Base-by-base conservation (phyloP, 2,329 filamentous ascomycete species). In the Aspergillus fischeri region DNA sequence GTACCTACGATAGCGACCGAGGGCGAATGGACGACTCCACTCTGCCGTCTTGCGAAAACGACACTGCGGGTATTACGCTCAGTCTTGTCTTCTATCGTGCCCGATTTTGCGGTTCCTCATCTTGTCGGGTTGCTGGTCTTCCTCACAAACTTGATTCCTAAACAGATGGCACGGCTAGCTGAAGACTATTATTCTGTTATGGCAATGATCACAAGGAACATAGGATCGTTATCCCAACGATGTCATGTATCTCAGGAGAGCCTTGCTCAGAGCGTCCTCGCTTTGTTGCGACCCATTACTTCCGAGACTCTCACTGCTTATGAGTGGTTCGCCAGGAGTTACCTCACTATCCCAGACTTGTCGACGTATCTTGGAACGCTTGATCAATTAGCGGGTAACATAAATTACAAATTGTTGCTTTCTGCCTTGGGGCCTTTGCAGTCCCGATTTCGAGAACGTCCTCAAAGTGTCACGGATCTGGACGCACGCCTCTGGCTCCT, bases 401-500 rank as follows among this genome's bases (percentile, higher is more conserved):
- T 84, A 57, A 80, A 83, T 62, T 81, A 82, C 62, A 80, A 81
- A 58, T 65, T 81, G 48, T 64, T 81, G 27, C 73, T 75, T 5
- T 70, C 70, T 42, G 73, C 73, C 2, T 61, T 80, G 53, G 68
- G 69, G 20, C 58, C 68, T 54, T 59, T 63, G 60, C 75, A 68
- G 63, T 68, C 50, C 63, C 56, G 63, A 14, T 57, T 62, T 7
- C 52, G 56, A 28, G 63, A 65, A 29, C 63, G 61, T 4, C 67
- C 70, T 20, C 60, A 72, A 59, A 54, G 63, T 63, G 52, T 74
- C 29, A 67, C 71, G 25, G 72, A 75, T 58, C 67, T 69, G 9
- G 71, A 77, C 45, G 72, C 71, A 57, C 78, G 80, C 17, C 68
- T 86, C 20, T 86, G 83, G 77, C 73, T 88, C 8, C 74, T 88